Conservation (phyloP, 177 flowering plant species). For the Telopea speciosissima region DNA sequence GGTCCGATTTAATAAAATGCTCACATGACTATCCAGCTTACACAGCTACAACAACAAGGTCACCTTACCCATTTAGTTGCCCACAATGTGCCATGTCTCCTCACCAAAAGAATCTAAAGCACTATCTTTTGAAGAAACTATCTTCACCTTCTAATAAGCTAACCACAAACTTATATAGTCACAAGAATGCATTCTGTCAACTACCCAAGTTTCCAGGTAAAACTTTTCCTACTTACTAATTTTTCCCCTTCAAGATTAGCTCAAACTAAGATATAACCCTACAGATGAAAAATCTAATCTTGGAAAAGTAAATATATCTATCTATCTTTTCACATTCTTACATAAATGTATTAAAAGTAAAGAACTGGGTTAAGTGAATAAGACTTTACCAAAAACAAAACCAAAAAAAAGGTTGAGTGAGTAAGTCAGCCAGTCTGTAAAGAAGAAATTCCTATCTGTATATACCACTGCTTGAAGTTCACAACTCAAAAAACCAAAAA, state of each 20-base stretch:
- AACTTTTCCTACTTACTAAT: not conserved
- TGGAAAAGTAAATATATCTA: not conserved
- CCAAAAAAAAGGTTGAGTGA: not conserved
- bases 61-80: no score
- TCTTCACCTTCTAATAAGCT: not conserved
- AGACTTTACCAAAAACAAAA: not conserved
- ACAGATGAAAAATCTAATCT: not conserved
- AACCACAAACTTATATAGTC: not conserved
- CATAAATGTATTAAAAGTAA: not conserved
- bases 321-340: not conserved
- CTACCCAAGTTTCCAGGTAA: not conserved
- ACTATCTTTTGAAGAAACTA: not conserved
- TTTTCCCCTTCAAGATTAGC: not conserved
- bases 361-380: not conserved
- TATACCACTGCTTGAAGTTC: conserved; percentile 10
- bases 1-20: no score
- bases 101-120: not conserved
- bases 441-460: conserved; percentile 26
- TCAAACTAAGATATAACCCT: not conserved
- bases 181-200: not conserved
- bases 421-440: conserved; percentile 26
- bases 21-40: no score
- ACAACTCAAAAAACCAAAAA: conserved; percentile 6
- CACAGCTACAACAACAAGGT: no score
- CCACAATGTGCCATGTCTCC: not conserved